Percentiles rank a stretch among this genome's conserved stretches.
phyloP scores from a whole-genome alignment of 805 yeast genomes.

The Cyberlindnera samutprakarnensis region DNA sequence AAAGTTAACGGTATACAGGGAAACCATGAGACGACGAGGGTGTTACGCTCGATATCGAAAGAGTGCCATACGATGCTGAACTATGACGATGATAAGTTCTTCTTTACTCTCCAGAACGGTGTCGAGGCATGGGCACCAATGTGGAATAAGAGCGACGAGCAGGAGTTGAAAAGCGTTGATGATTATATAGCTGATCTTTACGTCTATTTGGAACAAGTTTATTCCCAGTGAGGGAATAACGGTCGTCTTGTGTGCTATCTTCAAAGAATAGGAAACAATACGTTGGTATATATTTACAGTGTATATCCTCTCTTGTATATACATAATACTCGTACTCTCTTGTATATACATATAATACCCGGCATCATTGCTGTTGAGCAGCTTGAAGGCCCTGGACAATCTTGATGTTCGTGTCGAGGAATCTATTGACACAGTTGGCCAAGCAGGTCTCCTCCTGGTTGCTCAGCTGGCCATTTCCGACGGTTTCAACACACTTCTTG shows the following conservation, averaged over 20 bases:
- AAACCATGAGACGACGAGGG: slow-evolving; percentile 24
- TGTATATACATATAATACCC: too few species aligned
- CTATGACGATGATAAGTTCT: slow-evolving; percentile 3
- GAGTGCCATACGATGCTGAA: slow-evolving; percentile 9
- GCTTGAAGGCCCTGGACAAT: slow-evolving; percentile 50
- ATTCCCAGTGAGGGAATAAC: too few species aligned
- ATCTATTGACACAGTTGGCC: slow-evolving; percentile 75
- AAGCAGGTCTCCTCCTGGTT: slow-evolving; percentile 64
- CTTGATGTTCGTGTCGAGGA: slow-evolving; percentile 79
- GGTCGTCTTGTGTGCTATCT: too few species aligned
- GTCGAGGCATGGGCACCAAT: slow-evolving; percentile 9
- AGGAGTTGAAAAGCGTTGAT: slow-evolving; percentile 8
- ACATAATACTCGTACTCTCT: too few species aligned
- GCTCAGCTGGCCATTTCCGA: slow-evolving; percentile 42
- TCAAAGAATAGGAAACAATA: too few species aligned
- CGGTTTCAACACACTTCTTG: slow-evolving; percentile 62
- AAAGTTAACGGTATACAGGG: slow-evolving; percentile 34
- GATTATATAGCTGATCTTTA: slow-evolving; percentile 8
- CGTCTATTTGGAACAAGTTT: not conserved
- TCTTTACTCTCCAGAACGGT: slow-evolving; percentile 5
- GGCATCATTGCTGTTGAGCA: slow-evolving; percentile 5
- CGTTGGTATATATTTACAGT: too few species aligned
- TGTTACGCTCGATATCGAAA: slow-evolving; percentile 5
- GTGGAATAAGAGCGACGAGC: slow-evolving; percentile 14
- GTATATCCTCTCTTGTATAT: too few species aligned